Evolutionary conservation across 73 alveolate genomes (phyloP).

Genomic region (Breviolum minutum): DNA sequence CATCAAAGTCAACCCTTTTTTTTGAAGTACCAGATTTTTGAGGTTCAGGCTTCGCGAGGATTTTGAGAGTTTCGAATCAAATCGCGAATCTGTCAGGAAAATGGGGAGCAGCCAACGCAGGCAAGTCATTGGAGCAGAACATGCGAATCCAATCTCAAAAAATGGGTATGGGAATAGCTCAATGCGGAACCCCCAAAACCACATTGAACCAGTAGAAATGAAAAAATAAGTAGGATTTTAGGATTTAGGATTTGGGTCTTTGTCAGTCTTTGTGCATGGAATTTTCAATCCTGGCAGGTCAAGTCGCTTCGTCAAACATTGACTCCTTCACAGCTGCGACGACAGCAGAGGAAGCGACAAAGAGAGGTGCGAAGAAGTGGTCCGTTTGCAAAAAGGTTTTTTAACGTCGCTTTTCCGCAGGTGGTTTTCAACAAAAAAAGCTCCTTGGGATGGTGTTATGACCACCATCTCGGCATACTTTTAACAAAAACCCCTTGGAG

Average conservation of each 20-base stretch:
- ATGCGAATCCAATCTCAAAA: no score
- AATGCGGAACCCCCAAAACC: background rate
- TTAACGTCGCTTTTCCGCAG: no score
- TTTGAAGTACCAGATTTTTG: background rate
- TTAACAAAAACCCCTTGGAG: no score
- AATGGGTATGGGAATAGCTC: background rate
- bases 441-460: no score
- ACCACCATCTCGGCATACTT: no score
- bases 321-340: conserved; percentile 87
- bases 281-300: background rate
- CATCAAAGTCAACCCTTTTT: no score
- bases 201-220: background rate
- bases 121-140: background rate
- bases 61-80: no score
- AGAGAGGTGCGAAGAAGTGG: conserved; percentile 17
- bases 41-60: background rate
- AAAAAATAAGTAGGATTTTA: background rate
- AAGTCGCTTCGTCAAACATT: conserved; percentile 68
- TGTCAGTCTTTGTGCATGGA: background rate
- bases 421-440: no score
- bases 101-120: conserved; percentile 52
- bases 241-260: background rate
- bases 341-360: conserved; percentile 78
- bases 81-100: background rate
- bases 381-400: background rate